Conservation (phyloP, 2,329 filamentous ascomycete genomes). For the Biscogniauxia sp. region DNA sequence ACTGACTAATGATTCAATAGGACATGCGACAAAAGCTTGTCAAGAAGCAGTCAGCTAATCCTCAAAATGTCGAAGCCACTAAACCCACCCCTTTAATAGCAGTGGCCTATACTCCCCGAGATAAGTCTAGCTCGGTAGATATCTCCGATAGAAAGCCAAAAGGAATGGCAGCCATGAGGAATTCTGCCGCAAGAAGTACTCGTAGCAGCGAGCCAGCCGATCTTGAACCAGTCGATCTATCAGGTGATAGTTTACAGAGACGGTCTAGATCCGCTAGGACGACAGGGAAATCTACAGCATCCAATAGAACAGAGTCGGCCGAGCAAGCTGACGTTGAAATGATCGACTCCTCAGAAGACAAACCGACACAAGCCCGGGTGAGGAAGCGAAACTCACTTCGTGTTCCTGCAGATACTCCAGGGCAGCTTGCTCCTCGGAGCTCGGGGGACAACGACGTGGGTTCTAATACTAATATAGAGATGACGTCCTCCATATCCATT, state of each 20-base stretch:
- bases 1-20: constrained; percentile 11
- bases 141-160: constrained; percentile 15
- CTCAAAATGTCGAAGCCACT: constrained; percentile 2
- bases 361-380: background rate
- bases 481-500: constrained; percentile 10
- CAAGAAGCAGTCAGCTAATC: constrained; percentile 11
- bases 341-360: constrained; percentile 19
- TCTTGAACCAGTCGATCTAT: constrained; percentile 5
- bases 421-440: background rate
- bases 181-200: constrained; percentile 12
- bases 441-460: background rate
- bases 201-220: constrained; percentile 12
- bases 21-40: constrained; percentile 17
- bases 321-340: constrained; percentile 26
- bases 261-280: constrained; percentile 19
- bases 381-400: background rate
- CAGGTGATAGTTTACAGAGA: constrained; percentile 14
- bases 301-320: constrained; percentile 4
- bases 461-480: background rate
- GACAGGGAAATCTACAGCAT: constrained; percentile 21
- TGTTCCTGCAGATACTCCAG: background rate
- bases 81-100: constrained; percentile 12
- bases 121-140: constrained; percentile 25
- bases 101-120: constrained; percentile 18
- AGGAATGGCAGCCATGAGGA: constrained; percentile 12